Base-by-base conservation (phyloP, 495 filamentous ascomycete species). In the Ascodesmis nigricans region DNA sequence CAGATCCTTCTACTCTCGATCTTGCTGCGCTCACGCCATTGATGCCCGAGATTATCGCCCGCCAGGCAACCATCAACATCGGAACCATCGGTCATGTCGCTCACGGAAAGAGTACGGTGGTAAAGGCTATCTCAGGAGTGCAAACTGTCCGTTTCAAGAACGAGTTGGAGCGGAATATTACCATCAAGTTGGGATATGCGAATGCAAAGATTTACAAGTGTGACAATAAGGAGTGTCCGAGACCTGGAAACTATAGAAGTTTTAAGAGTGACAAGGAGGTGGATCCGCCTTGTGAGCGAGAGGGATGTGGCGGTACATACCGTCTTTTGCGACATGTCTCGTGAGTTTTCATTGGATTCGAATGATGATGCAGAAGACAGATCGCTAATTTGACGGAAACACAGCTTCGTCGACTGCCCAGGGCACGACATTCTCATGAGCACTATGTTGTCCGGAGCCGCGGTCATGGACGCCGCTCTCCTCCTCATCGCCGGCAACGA, bases 401-500 rank as follows among this genome's bases (percentile, higher is more conserved):
- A 7, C 42, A 81, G 72, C 10, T 97, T 97, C 56, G 90, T 97
- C 38, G 87, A 97, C 58, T 97, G 87, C 66, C 87, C 87, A 22
- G 87, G 87, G 58, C 87, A 97, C 74, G 87, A 97, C 60, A 97
- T 97, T 79, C 81, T 97, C 51, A 97, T 97, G 87, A 92, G 83
- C 58, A 97, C 87, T 39, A 97, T 95, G 87, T 73, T 95, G 60
- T 97, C 87, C 53, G 90, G 87, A 51, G 87, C 87, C 49, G 87
- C 87, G 27, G 87, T 97, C 64, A 97, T 97, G 87, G 87, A 97
- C 56, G 87, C 87, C 31, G 90, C 90, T 21, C 67, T 97, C 20
- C 70, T 97, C 20, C 65, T 97, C 26, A 93, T 97, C 53, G 90
- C 87, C 40, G 90, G 87, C 61, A 97, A 97, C 63, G 87, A 97